Base-by-base conservation (phyloP, 192 early-diverging fungal species). In the Kappamyces sp. region DNA sequence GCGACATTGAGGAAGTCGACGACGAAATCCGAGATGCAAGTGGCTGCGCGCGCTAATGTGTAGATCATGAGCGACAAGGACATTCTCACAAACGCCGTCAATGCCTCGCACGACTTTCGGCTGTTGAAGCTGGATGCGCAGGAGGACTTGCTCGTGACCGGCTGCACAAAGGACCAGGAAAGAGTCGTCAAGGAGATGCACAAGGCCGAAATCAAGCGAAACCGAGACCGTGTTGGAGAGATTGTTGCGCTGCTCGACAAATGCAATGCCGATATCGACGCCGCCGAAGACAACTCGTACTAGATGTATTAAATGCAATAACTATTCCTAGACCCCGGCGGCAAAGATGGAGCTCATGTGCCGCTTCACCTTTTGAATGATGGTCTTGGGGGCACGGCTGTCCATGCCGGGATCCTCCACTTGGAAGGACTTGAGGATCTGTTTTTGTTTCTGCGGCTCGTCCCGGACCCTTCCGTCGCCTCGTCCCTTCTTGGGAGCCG, bases 1-100 rank as follows among this genome's bases (percentile, higher is more conserved):
- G 77, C 35, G 79, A 84, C 54, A 61, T 70, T 50, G 77, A 79
- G 12, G 74, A 75, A 15, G 51, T 74, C 12, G 77, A 79, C 40
- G 74, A 79, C 58, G 77, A 78, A 38, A 59, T 73, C 8, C 52
- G 73, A 13, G 68, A 76, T 52, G 68, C 65, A 55, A 13, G 60
- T 44, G 32, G 33, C 12, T 34, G 15, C 43, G 55, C 40, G 15
- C 55, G 38, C 4, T 9, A 38, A 15, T 43, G 8, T 44, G 5
- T 53, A 82, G 79, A 70, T 82, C 46, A 65, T 82, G 58, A 68
- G 69, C 52, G 83, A 84, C 66, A 84, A 82, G 54, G 83, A 84
- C 50, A 63, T 64, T 2, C 61, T 84, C 13, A 65, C 78, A 36
- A 84, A 84, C 60, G 73, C 72, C 40, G 67, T 84, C 47, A 82